phyloP scores from a whole-genome alignment of 2,329 filamentous ascomycete genomes.

The Diaporthe eres region DNA sequence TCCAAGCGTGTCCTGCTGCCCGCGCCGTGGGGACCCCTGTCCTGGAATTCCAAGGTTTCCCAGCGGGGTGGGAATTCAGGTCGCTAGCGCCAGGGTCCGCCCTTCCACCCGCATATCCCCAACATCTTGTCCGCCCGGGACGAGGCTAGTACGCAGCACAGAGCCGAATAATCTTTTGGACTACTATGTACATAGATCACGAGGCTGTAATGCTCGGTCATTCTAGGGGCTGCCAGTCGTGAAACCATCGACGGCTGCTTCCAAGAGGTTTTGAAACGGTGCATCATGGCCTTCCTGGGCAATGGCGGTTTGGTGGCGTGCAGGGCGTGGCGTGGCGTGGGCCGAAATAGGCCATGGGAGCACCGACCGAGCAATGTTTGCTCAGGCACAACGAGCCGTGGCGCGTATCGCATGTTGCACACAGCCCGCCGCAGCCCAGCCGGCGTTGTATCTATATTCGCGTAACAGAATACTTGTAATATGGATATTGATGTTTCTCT shows the following conservation, averaged over 20 bases:
- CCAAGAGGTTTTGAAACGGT: background rate
- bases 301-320: background rate
- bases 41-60: conserved; percentile 8
- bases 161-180: background rate
- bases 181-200: background rate
- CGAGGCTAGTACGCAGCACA: background rate
- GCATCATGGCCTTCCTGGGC: background rate
- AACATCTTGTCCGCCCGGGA: conserved; percentile 57
- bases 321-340: background rate
- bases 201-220: conserved; percentile 29
- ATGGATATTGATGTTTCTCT: background rate
- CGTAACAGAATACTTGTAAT: background rate
- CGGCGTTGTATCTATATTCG: background rate
- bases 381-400: background rate
- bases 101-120: conserved; percentile 57
- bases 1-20: background rate
- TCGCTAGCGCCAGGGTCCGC: conserved; percentile 37
- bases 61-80: conserved; percentile 1
- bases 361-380: conserved; percentile 16
- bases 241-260: background rate
- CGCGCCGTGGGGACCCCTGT: conserved; percentile 19
- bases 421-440: background rate
- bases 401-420: background rate
- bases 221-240: background rate
- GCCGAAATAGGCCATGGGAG: background rate